Evolutionary conservation across 2,329 filamentous ascomycete species (phyloP), one percentile per base, ranked within the genome.

Genomic region (Orbilia oligospora): DNA sequence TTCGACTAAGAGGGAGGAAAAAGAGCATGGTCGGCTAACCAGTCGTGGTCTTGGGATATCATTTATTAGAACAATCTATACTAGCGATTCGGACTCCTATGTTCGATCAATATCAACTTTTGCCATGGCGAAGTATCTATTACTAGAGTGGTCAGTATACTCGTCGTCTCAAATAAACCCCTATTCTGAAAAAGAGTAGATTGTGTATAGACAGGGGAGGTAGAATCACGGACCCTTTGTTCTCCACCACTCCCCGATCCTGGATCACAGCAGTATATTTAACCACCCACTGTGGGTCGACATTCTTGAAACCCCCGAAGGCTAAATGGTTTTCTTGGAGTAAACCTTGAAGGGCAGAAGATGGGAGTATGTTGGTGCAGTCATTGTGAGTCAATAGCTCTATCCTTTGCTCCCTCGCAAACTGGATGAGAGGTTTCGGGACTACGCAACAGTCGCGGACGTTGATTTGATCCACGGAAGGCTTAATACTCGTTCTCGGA

Each of bases 191-290:
- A 30, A 51, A 49, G 22, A n/a, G 30, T 38, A 33, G 63, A 30
- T 22, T 3, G 18, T 30, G 5, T 44, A 22, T 18, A 0, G 56
- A 20, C 27, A 48, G 6, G 20, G 53, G 49, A 61, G 16, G 4
- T 27, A 55, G 49, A 67, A 30, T 53, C 27, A 49, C 79, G 56
- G 97, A 98, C 6, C 96, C 96, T 87, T 98, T 99, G 84, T 96
- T 97, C 87, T 99, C 96, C 81, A 99, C 95, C 8, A 99, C 96
- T 14, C 96, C 96, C 68, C 96, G 88, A 84, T 98, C 92, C 84
- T 92, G 92, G 48, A 98, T 93, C 75, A 98, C 95, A 0, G 96
- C 96, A 44, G 95, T 97, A 84, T 99, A 99, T 84, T 98, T 97
- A 81, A 95, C 91, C 30, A 98, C 96, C 95, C 96, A 99, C 83